Conservation (phyloP, 2,329 filamentous ascomycete genomes). For the Gnomoniopsis sp. region DNA sequence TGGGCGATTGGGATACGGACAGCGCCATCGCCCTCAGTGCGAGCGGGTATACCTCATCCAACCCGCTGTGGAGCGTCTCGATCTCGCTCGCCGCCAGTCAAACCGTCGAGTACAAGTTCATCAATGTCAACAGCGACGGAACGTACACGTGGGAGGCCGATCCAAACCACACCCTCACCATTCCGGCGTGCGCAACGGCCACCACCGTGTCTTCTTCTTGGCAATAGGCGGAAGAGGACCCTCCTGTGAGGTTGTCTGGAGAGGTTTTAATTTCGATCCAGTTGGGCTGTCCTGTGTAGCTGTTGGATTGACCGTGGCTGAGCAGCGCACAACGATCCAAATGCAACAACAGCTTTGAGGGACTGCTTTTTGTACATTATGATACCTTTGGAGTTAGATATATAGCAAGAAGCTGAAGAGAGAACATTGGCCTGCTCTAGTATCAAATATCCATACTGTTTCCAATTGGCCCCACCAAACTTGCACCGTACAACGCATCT, state of each 20-base stretch:
- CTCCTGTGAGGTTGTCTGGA: neutral
- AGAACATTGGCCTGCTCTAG: too few species aligned
- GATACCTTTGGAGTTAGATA: too few species aligned
- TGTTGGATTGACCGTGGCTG: too few species aligned
- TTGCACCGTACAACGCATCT: too few species aligned
- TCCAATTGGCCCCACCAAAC: too few species aligned
- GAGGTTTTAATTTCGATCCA: too few species aligned
- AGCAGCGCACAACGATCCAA: too few species aligned
- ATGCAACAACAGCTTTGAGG: too few species aligned
- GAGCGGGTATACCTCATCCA: conserved; percentile 47
- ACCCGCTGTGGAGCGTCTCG: conserved; percentile 54
- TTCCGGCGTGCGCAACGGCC: conserved; percentile 29
- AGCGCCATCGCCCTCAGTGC: conserved; percentile 56
- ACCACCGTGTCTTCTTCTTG: conserved; percentile 30
- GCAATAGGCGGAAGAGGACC: conserved; percentile 21
- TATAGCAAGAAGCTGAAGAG: too few species aligned
- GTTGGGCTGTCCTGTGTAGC: too few species aligned
- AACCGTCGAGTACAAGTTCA: conserved; percentile 65
- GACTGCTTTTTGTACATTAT: too few species aligned
- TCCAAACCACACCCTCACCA: conserved; percentile 42
- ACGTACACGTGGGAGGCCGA: conserved; percentile 63
- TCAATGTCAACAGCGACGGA: conserved; percentile 54
- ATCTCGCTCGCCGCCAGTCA: conserved; percentile 54
- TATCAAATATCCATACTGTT: too few species aligned
- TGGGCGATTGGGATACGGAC: conserved; percentile 60